Base-by-base conservation (phyloP, 108 stramenopile genomes). In the Pseudonitzschia pungens region DNA sequence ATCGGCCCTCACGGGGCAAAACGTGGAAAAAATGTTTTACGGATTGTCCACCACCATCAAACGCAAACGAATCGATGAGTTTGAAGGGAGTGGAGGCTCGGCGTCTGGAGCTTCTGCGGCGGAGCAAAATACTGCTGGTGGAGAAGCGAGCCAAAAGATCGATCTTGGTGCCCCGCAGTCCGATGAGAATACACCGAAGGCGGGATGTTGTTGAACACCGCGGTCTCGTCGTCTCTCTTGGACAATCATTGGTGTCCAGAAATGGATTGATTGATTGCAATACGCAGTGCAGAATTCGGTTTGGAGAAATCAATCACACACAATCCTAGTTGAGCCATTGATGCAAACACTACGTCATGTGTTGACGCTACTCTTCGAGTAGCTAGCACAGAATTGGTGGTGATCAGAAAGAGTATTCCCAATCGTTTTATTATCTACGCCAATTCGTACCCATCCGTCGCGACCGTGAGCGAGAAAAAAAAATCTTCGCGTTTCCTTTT, bases 11-110 rank as follows among this genome's bases (percentile, higher is more conserved):
- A 98, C 96, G 11, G 97, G 97, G 50, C 68, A 68, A 21, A 96
- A 96, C 83, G 97, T 99, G 16, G 93, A 96, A 71, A 86, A 77
- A 32, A 96, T 95, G 89, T 98, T 98, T 74, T 86, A 79, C 11
- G 86, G 88, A 21, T 70, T 98, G 60, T 96, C 97, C 48, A 93
- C 91, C 5, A 92, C 89, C 8, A 93, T 96, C 75, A 92, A 93
- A 82, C 84, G 89, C 74, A 89, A 86, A 71, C 80, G 94, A 72
- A 91, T 95, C 70, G 94, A 94, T 74, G 93, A 91, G 60, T 82
- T 81, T 21, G 88, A 85, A 73, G 80, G 76, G 24, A 75, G 73
- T 52, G 83, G 80, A 18, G 55, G 33, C 44, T 41, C 31, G 12
- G 77, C 72, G 45, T 65, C 77, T 26, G 78, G 68, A 27, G 74